Base-by-base conservation (phyloP, 2,329 filamentous ascomycete species). In the Fusarium chlamydosporum region DNA sequence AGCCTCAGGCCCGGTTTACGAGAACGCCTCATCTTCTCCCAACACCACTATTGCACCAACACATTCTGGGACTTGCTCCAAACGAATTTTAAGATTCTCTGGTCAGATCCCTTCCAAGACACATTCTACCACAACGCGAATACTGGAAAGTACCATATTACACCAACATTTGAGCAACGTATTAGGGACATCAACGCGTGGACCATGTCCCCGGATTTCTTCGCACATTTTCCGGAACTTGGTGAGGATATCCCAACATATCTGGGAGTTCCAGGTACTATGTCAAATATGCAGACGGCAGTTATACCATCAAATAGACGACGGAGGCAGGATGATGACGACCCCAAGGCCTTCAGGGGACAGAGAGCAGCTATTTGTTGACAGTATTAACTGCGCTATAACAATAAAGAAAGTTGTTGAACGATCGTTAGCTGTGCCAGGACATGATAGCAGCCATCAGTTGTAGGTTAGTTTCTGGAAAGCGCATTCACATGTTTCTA, bases 41-140 rank as follows among this genome's bases (percentile, higher is more conserved):
- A 77, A 12, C 75, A 76, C n/a, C 68, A 65, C 18, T 77, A 77
- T 56, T 77, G 75, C 29, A 68, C 60, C 16, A 77, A 77, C 51
- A 31, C 61, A 2, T 77, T 77, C 52, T 77, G 75, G 75, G 65
- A 74, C 2, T 58, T 75, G 1, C 72, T 77, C 13, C 55, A 60
- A 2, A 26, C 58, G 1, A 71, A 63, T 29, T 26, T 77, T 5
- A 75, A 66, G 9, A 47, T 77, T 2, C 56, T 68, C 9, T 77
- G 75, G 75, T 65, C 70, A 2, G 72, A 68, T 6, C 58, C 59
- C 1, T 75, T 76, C 29, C 56, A 71, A 16, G 75, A 77, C 12
- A 65, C 73, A 10, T 77, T 76, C 12, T 59, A 67, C n/a, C 65
- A 65, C 26, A 74, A 72, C 27, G 16, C 61, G 5, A 67, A 70